A percentile compares a stretch with the other conserved stretches of the same genome.
Conservation (phyloP, 257 asterid species). For the Primulina tabacum region DNA sequence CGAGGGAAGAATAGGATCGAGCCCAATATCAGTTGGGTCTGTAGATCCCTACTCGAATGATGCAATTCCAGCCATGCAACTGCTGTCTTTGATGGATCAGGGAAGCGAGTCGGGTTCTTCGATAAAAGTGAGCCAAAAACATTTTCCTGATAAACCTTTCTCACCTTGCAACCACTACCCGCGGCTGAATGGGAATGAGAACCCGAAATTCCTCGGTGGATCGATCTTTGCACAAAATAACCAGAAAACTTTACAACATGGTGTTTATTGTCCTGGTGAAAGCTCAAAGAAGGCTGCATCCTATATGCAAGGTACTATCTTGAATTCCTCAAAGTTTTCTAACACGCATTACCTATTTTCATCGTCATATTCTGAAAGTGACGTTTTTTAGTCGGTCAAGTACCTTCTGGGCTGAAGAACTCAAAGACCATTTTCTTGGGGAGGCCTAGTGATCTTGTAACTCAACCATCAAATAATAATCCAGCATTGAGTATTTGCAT, state of each 20-base stretch:
- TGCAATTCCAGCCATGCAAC: constrained; percentile 75
- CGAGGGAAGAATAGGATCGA: constrained; percentile 30
- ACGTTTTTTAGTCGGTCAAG: constrained; percentile 28
- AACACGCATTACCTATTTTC: background rate
- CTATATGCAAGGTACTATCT: constrained; percentile 33
- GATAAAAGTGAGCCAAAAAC: constrained; percentile 33
- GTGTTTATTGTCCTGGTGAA: constrained; percentile 34
- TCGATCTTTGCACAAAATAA: constrained; percentile 33
- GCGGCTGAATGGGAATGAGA: constrained; percentile 37
- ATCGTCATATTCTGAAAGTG: constrained; percentile 15
- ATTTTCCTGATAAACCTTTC: constrained; percentile 44
- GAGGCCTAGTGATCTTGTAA: constrained; percentile 13
- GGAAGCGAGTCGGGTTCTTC: constrained; percentile 37
- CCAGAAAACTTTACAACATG: constrained; percentile 32
- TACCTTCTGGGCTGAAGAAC: constrained; percentile 23
- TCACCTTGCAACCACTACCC: constrained; percentile 49
- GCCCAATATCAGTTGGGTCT: constrained; percentile 31
- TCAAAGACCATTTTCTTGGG: constrained; percentile 21
- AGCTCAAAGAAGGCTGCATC: constrained; percentile 34
- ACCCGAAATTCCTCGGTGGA: constrained; percentile 33
- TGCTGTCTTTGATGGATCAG: constrained; percentile 72
- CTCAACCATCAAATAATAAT: constrained; percentile 15
- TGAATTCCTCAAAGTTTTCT: constrained; percentile 9
- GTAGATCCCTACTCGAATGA: constrained; percentile 56
- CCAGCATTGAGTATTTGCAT: constrained; percentile 34